Percentiles rank a stretch among this genome's conserved stretches.
These are phyloP conservation scores for Delonix regia DNA, from an alignment of 306 rosid genomes.

Conservation along the genomic window DNA sequence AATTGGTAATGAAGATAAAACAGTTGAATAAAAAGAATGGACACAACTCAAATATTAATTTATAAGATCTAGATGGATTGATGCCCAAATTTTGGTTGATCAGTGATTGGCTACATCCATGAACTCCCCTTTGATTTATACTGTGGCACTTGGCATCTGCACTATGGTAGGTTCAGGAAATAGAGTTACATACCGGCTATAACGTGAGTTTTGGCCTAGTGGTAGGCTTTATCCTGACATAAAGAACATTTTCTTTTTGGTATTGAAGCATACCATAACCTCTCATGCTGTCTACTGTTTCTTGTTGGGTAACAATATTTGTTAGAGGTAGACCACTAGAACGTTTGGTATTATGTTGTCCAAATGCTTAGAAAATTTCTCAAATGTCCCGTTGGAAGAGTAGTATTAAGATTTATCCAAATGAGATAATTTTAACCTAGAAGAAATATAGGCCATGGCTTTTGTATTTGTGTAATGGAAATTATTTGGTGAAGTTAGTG, in stretches of 20 bases:
- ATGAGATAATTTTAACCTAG: neutral
- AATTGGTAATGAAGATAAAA: slow-evolving; percentile 4
- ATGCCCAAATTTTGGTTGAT: neutral
- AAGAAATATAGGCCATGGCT: neutral
- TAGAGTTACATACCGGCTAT: neutral
- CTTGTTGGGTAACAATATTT: slow-evolving; percentile 11
- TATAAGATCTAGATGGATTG: neutral
- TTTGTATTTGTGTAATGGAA: neutral
- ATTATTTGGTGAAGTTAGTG: neutral
- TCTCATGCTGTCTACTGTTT: slow-evolving; percentile 14
- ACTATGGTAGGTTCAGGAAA: neutral
- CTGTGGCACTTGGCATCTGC: neutral
- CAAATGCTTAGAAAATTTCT: neutral
- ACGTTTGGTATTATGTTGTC: neutral
- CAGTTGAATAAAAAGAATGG: neutral
- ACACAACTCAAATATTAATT: neutral
- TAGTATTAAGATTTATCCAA: neutral
- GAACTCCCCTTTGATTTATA: neutral
- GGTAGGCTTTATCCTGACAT: neutral
- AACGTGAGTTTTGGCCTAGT: neutral
- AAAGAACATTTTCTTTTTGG: neutral
- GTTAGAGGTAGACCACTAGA: neutral
- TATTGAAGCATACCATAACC: neutral
- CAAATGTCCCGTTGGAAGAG: neutral
- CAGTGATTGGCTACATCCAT: neutral